Conservation (phyloP, 305 asterid species). For the Caryopteris hybrid region DNA sequence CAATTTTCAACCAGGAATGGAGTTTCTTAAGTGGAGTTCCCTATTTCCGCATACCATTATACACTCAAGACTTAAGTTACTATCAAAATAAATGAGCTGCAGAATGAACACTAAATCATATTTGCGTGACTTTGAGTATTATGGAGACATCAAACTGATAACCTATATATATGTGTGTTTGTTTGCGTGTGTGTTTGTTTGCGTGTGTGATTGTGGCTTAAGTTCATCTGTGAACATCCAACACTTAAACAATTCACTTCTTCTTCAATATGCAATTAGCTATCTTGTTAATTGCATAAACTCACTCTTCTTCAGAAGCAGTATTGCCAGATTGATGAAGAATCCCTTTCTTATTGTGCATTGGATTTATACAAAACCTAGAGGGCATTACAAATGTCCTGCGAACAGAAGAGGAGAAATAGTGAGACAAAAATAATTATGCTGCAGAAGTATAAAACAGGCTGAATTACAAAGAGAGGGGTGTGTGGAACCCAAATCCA, state of each 20-base stretch:
- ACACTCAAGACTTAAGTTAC: background rate
- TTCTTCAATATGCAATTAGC: background rate
- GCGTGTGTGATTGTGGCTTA: no score
- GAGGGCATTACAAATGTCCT: slow-evolving; percentile 98
- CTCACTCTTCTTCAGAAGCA: slow-evolving; percentile 64
- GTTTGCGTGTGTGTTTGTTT: no score
- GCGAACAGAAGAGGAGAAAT: slow-evolving; percentile 29
- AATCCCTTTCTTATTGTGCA: slow-evolving; percentile 85
- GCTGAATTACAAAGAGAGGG: background rate
- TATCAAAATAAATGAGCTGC: background rate
- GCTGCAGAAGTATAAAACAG: background rate
- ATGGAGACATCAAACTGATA: background rate
- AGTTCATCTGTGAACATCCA: slow-evolving; percentile 2
- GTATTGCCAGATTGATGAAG: slow-evolving; percentile 52
- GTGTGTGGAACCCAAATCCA: background rate
- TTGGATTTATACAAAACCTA: slow-evolving; percentile 89
- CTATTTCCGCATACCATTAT: background rate
- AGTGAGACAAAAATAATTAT: background rate
- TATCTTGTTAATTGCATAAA: slow-evolving; percentile 9
- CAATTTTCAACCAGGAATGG: background rate
- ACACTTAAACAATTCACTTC: background rate
- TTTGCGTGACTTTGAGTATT: background rate
- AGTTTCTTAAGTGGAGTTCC: background rate
- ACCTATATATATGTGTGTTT: no score
- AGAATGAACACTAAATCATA: background rate